Conservation (phyloP, 345 rosid species). For the Camelina laxa region DNA sequence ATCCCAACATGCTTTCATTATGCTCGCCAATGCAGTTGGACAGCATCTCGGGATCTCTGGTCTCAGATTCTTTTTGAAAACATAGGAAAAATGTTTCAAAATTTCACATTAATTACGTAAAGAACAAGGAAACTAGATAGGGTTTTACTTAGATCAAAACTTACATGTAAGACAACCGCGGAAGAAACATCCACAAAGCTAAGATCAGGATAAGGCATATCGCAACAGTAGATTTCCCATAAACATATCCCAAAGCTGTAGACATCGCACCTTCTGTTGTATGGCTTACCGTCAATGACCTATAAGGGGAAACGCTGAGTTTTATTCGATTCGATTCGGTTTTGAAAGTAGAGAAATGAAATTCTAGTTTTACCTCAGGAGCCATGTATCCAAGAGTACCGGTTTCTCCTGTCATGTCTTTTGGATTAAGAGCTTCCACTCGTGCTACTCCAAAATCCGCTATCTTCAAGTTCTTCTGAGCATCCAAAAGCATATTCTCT, state of each 20-base stretch:
- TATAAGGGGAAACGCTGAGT: constrained; percentile 25
- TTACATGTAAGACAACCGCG: constrained; percentile 83
- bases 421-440: constrained; percentile 93
- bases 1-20: constrained; percentile 93
- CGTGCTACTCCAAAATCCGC: constrained; percentile 99
- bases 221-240: constrained; percentile 98
- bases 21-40: constrained; percentile 64
- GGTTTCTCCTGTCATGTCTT: constrained; percentile 97
- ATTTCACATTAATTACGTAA: constrained; percentile 13
- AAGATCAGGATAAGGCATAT: constrained; percentile 89
- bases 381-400: constrained; percentile 99
- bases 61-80: constrained; percentile 65
- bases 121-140: constrained; percentile 9
- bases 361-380: constrained; percentile 69
- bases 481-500: constrained; percentile 87
- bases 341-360: background rate
- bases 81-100: background rate
- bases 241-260: constrained; percentile 97
- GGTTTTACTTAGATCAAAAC: constrained; percentile 31
- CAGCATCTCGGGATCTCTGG: constrained; percentile 93
- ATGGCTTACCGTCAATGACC: constrained; percentile 96
- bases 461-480: constrained; percentile 65
- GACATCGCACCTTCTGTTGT: constrained; percentile 90
- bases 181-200: constrained; percentile 82
- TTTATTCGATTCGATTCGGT: background rate